phyloP scores from a whole-genome alignment of 768 basidiomycete genomes.

The Mycena polygramma region DNA sequence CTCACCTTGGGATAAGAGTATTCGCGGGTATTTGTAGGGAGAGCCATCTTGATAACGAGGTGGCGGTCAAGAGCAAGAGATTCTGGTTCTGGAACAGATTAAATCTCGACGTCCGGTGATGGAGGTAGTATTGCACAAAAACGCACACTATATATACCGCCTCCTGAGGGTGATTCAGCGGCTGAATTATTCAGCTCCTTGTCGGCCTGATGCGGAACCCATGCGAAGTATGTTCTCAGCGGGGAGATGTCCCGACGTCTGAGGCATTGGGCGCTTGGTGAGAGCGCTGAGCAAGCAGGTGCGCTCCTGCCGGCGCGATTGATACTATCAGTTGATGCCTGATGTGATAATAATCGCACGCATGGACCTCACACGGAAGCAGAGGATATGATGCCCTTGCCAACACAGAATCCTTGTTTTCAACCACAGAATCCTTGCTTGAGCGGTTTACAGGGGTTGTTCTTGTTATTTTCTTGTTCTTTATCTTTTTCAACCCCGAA shows the following conservation, averaged over 20 bases:
- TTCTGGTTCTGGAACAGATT: background rate
- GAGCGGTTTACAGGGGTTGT: too few species aligned
- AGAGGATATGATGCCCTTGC: too few species aligned
- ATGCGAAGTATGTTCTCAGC: background rate
- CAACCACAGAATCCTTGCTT: too few species aligned
- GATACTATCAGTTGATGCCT: background rate
- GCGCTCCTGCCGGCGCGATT: background rate
- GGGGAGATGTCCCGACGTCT: background rate
- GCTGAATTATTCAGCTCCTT: background rate
- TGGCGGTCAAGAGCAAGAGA: background rate
- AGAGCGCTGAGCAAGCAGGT: conserved; percentile 1
- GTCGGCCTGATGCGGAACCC: background rate
- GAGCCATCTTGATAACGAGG: background rate
- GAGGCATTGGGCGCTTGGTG: background rate
- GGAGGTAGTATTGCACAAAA: too few species aligned
- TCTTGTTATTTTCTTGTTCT: too few species aligned
- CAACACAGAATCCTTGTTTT: too few species aligned
- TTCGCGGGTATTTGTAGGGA: background rate
- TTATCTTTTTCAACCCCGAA: too few species aligned
- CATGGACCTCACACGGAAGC: too few species aligned
- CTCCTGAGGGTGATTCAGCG: too few species aligned
- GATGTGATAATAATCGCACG: too few species aligned
- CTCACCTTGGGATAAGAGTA: conserved; percentile 1
- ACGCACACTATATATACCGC: background rate
- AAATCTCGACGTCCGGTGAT: background rate